Conservation (phyloP, 768 basidiomycete species). For the Boletus patriciae region DNA sequence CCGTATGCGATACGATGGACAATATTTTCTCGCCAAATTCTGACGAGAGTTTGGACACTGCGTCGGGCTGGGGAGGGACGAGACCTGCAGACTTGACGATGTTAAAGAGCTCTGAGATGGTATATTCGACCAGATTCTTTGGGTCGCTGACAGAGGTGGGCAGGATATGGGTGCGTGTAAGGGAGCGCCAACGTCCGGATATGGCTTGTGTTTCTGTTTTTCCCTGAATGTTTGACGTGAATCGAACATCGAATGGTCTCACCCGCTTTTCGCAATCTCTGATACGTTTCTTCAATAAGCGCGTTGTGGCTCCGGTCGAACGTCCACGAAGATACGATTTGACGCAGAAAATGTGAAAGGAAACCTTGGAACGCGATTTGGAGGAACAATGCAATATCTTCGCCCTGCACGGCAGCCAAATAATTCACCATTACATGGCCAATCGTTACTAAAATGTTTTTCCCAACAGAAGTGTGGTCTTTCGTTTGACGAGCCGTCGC, state of each 20-base stretch:
- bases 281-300: neutral
- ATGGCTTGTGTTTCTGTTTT: neutral
- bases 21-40: neutral
- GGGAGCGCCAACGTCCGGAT: neutral
- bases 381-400: neutral
- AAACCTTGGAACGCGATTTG: neutral
- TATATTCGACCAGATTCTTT: neutral
- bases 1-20: neutral
- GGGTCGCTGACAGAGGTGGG: neutral
- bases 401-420: neutral
- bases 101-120: neutral
- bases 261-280: neutral
- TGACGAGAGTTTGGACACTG: neutral
- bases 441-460: neutral
- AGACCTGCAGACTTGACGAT: neutral
- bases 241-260: neutral
- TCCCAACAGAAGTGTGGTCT: neutral
- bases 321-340: neutral
- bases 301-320: neutral
- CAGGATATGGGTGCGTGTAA: neutral
- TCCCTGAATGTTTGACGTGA: too few relatives aligned
- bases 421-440: neutral
- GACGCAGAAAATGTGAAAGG: neutral
- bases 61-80: neutral
- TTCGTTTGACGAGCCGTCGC: neutral